Base-by-base conservation (phyloP, 768 basidiomycete genomes). In the Crepidotus variabilis region DNA sequence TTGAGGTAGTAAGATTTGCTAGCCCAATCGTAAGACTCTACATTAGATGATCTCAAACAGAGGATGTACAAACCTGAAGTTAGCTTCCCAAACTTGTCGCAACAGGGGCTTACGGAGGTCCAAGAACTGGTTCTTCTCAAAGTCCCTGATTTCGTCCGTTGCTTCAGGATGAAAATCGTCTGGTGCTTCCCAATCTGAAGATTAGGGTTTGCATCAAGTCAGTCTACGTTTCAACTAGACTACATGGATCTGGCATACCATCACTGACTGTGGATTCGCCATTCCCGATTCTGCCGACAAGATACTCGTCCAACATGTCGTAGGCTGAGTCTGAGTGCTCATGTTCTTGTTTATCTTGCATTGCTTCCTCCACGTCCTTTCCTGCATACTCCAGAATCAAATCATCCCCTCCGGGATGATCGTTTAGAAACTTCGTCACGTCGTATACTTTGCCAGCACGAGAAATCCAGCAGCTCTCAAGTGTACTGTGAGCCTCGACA, bases 361-460 rank as follows among this genome's bases (percentile, higher is more conserved):
- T 98, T 54, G 85, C 76, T 18, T 71, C 76, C 18, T 80, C 88
- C 51, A 98, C 79, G 67, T 97, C 92, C 71, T 84, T 83, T 39
- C 94, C 95, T 4, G 90, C 96, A 71, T 88, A 80, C 46, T 84
- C 75, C 36, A 94, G 72, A 62, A 99, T 83, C 60, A 94, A 72
- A 68, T 98, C 95, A 70, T 98, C 96, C 2, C 95, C 94, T 60
- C 96, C 96, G 10, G 95, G 94, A 68, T 97, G 94, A 75, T 96
- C 94, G 52, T 80, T 65, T 1, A 95, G 72, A 72, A 98, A 98
- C 2, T 64, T 61, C 2, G 95, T 87, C 52, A 98, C 85, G 67
- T 99, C 87, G 78, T 95, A 98, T 21, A 99, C 92, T 66, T 86
- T 90, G 65, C 87, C 88, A 57, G 77, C 77, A 68, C 84, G 85